Conservation (phyloP, 2,329 filamentous ascomycete species). For the Penicillium psychrosexuale region DNA sequence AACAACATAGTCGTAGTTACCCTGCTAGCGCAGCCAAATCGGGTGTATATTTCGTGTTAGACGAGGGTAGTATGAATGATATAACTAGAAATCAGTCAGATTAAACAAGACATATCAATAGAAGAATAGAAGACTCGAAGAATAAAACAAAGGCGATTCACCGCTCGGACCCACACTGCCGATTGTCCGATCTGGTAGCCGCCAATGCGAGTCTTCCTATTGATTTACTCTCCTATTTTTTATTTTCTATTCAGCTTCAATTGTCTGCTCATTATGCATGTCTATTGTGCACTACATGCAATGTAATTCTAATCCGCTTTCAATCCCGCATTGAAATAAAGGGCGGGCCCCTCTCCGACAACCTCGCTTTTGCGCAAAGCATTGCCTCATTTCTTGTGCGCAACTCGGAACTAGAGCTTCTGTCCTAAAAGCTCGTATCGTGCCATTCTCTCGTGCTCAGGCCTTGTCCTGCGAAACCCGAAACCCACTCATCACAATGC, state of each 20-base stretch:
- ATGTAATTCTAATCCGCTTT: constrained; percentile 10
- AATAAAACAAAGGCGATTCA: background rate
- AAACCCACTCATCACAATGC: constrained; percentile 11
- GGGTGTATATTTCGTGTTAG: background rate
- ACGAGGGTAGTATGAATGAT: background rate
- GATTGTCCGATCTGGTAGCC: constrained; percentile 8
- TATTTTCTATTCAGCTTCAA: constrained; percentile 2
- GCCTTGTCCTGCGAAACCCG: background rate
- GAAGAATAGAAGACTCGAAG: too few relatives aligned
- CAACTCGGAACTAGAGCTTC: background rate
- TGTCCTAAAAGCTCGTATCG: background rate
- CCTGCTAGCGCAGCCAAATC: background rate
- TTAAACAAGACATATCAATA: background rate
- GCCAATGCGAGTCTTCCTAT: background rate
- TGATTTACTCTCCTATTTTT: background rate
- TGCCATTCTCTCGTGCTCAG: background rate
- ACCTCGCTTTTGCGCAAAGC: constrained; percentile 3
- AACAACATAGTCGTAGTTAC: background rate
- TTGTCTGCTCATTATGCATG: background rate
- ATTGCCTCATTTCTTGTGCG: background rate
- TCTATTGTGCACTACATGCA: constrained; percentile 5
- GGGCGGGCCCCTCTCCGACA: constrained; percentile 10
- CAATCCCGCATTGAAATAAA: constrained; percentile 6
- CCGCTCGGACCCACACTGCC: constrained; percentile 11
- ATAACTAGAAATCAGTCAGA: background rate